Percentiles rank a stretch among this genome's conserved stretches.
phyloP scores from a whole-genome alignment of 768 basidiomycete species.

The Mycena capillaripes region DNA sequence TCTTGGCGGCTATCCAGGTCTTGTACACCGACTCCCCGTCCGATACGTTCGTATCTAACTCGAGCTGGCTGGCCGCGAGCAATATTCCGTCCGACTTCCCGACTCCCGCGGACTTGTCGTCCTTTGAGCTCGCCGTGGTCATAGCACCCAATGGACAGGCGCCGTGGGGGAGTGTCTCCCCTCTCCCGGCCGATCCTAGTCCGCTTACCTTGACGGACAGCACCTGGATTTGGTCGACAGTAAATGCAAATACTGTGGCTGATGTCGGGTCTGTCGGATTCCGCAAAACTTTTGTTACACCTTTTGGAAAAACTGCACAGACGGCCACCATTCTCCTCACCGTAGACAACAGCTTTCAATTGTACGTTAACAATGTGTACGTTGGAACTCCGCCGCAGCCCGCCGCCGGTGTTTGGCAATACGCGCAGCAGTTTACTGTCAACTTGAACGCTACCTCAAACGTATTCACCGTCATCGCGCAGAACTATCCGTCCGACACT shows the following conservation, averaged over 20 bases:
- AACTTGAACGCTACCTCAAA: constrained; percentile 4
- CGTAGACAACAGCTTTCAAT: constrained; percentile 6
- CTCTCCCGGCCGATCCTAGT: neutral
- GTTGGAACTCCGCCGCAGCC: neutral
- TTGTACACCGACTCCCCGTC: constrained; percentile 8
- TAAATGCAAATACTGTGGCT: neutral
- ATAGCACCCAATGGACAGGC: constrained; percentile 4
- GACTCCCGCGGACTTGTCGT: neutral
- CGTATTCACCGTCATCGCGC: constrained; percentile 15
- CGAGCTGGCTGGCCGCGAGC: constrained; percentile 19
- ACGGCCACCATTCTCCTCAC: constrained; percentile 16
- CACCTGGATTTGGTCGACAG: constrained; percentile 25
- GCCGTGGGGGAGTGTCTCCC: constrained; percentile 16
- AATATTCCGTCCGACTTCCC: constrained; percentile 25
- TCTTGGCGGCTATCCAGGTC: constrained; percentile 23
- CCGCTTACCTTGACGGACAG: constrained; percentile 1
- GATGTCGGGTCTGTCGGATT: constrained; percentile 12
- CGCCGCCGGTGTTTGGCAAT: neutral
- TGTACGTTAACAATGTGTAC: constrained; percentile 11
- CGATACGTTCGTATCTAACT: constrained; percentile 14
- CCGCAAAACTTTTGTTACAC: constrained; percentile 2
- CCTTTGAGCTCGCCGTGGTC: constrained; percentile 14
- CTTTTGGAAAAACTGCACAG: constrained; percentile 12
- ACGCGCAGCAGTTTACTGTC: constrained; percentile 23
- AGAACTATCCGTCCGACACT: neutral